These are phyloP conservation scores for Cercospora sojina DNA, from an alignment of 2,329 filamentous ascomycete genomes.

Conservation along the genomic window DNA sequence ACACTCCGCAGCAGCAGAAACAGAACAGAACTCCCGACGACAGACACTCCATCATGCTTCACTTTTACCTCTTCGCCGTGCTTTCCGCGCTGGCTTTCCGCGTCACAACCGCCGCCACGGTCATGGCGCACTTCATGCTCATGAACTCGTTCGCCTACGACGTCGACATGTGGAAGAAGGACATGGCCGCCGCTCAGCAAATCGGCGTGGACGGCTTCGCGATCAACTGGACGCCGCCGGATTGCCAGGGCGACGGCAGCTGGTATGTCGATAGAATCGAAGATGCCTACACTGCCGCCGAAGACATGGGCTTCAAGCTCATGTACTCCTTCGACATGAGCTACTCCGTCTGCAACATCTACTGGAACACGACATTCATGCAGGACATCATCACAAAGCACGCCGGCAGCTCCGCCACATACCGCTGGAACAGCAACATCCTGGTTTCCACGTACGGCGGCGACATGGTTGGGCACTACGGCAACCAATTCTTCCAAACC, in stretches of 20 bases:
- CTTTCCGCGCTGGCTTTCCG: constrained; percentile 30
- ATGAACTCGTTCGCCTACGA: constrained; percentile 40
- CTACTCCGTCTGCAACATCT: constrained; percentile 37
- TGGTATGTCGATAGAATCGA: constrained; percentile 40
- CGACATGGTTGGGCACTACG: constrained; percentile 36
- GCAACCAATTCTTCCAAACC: constrained; percentile 40
- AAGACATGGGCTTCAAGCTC: constrained; percentile 39
- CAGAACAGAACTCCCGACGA: constrained; percentile 4
- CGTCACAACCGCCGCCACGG: constrained; percentile 33
- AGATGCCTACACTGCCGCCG: constrained; percentile 40
- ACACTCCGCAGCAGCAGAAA: constrained; percentile 9
- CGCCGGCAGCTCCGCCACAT: constrained; percentile 36
- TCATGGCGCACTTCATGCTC: constrained; percentile 42
- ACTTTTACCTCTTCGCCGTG: constrained; percentile 23
- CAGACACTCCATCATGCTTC: constrained; percentile 22
- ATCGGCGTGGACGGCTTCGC: constrained; percentile 41
- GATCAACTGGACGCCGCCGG: constrained; percentile 41
- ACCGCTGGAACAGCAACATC: constrained; percentile 41
- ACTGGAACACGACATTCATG: constrained; percentile 43
- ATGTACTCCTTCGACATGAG: constrained; percentile 44
- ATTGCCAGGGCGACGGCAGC: constrained; percentile 35
- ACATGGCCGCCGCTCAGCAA: constrained; percentile 37
- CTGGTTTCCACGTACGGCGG: constrained; percentile 41
- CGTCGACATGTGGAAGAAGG: constrained; percentile 37
- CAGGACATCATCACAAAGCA: constrained; percentile 36